These are phyloP conservation scores for Aspergillus sojae DNA, from an alignment of 2,329 filamentous ascomycete species.

Conservation along the genomic window DNA sequence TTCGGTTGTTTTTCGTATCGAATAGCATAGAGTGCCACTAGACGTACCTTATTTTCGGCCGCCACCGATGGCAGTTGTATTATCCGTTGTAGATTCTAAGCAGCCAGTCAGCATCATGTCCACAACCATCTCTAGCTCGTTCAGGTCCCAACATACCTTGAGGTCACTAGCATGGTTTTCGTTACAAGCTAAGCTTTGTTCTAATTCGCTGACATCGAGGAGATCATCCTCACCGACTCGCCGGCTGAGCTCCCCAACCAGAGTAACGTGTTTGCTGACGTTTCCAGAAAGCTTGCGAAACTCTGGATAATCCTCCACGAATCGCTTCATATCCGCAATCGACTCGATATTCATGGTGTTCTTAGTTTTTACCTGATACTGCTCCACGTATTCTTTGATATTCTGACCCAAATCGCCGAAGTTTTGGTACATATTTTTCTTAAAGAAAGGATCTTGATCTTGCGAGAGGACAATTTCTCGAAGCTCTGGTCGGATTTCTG, in stretches of 20 bases:
- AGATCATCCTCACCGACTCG: conserved; percentile 82
- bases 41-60: conserved; percentile 78
- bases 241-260: conserved; percentile 90
- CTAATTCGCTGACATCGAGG: conserved; percentile 94
- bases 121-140: neutral
- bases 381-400: conserved; percentile 98
- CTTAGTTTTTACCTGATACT: conserved; percentile 97
- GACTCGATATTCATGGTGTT: conserved; percentile 95
- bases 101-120: neutral
- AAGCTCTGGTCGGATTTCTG: conserved; percentile 81
- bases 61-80: conserved; percentile 80
- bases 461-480: conserved; percentile 94
- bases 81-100: conserved; percentile 77
- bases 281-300: conserved; percentile 97
- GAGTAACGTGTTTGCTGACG: conserved; percentile 95
- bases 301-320: conserved; percentile 98
- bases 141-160: conserved; percentile 62
- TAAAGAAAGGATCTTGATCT: conserved; percentile 98
- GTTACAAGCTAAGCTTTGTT: conserved; percentile 95
- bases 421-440: conserved; percentile 98
- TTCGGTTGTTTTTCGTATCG: conserved; percentile 86
- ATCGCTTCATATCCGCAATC: conserved; percentile 97
- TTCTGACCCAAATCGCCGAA: conserved; percentile 94
- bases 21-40: conserved; percentile 92
- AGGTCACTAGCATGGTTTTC: conserved; percentile 90